phyloP scores from a whole-genome alignment of 1,139 yeast species.

The Sugiyamaella pinicola region DNA sequence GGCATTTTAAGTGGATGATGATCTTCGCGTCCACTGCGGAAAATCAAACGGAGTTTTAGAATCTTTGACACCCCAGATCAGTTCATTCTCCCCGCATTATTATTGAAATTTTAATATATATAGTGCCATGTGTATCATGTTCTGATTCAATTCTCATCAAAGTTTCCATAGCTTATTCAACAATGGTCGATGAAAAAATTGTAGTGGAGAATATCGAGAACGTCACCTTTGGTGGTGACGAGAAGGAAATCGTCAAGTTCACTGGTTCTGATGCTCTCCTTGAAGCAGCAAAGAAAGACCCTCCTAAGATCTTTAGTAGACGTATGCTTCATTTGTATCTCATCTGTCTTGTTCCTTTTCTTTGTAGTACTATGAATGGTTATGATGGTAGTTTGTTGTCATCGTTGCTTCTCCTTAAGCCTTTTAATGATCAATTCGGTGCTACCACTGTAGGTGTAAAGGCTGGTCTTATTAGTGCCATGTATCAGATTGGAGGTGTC shows the following conservation, averaged over 20 bases:
- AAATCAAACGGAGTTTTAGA: slow-evolving; percentile 12
- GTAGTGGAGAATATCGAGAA: slow-evolving; percentile 10
- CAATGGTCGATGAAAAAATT: slow-evolving; percentile 15
- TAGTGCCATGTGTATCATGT: background rate
- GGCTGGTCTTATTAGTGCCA: slow-evolving; percentile 28
- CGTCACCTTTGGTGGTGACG: background rate
- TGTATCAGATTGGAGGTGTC: slow-evolving; percentile 32
- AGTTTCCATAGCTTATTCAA: background rate
- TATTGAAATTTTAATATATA: background rate
- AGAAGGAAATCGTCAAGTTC: slow-evolving; percentile 12
- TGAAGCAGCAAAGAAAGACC: slow-evolving; percentile 13
- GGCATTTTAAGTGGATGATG: background rate
- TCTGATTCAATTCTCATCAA: background rate
- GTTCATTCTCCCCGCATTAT: slow-evolving; percentile 2
- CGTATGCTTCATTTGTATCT: slow-evolving; percentile 24
- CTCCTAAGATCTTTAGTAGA: slow-evolving; percentile 9
- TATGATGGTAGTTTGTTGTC: slow-evolving; percentile 29
- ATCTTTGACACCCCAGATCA: too few relatives aligned
- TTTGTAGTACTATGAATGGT: slow-evolving; percentile 29
- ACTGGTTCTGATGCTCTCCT: slow-evolving; percentile 15
- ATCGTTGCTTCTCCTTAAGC: slow-evolving; percentile 22
- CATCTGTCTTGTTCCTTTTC: slow-evolving; percentile 26
- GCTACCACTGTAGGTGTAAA: slow-evolving; percentile 27
- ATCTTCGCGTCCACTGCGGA: background rate
- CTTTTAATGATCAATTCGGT: slow-evolving; percentile 25